Conservation (phyloP, 2,329 filamentous ascomycete species). For the Stemphylium lycopersici region DNA sequence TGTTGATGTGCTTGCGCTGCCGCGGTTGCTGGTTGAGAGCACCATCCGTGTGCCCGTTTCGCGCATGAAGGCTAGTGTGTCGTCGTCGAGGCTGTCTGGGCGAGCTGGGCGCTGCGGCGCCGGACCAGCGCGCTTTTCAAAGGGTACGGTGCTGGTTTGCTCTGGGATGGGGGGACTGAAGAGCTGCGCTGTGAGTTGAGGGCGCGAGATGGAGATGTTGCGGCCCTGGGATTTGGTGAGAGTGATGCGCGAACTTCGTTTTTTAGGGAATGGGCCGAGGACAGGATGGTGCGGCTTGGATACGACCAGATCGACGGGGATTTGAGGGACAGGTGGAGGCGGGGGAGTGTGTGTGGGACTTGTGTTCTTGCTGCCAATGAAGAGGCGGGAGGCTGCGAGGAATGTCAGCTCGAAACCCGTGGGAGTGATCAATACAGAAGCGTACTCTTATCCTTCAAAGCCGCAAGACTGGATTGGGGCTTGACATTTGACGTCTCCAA, state of each 20-base stretch:
- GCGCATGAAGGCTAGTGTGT: slow-evolving; percentile 22
- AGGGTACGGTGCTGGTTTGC: slow-evolving; percentile 11
- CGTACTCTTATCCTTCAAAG: slow-evolving; percentile 22
- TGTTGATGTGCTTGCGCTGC: slow-evolving; percentile 17
- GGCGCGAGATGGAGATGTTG: slow-evolving; percentile 20
- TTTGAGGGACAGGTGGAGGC: slow-evolving; percentile 24
- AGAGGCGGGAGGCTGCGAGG: slow-evolving; percentile 23
- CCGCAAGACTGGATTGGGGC: slow-evolving; percentile 16
- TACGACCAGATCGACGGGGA: slow-evolving; percentile 9
- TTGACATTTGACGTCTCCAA: slow-evolving; percentile 11
- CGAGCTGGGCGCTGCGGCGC: slow-evolving; percentile 23
- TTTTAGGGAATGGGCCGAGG: not conserved
- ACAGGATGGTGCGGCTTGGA: slow-evolving; percentile 5
- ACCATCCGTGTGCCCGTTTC: slow-evolving; percentile 22
- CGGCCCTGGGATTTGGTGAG: not conserved
- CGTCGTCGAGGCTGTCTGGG: slow-evolving; percentile 22
- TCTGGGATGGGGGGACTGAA: slow-evolving; percentile 6
- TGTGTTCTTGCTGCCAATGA: slow-evolving; percentile 3
- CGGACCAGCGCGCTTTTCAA: slow-evolving; percentile 17
- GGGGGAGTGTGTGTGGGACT: slow-evolving; percentile 6
- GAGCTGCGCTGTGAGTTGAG: slow-evolving; percentile 12
- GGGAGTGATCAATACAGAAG: not conserved
- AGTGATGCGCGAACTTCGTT: slow-evolving; percentile 9
- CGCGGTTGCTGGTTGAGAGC: slow-evolving; percentile 6
- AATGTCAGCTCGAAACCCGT: not conserved